A percentile compares a stretch with the other conserved stretches of the same genome.
Evolutionary conservation across 148 eudicot genomes (phyloP).

Genomic region (Chenopodium suecicum): DNA sequence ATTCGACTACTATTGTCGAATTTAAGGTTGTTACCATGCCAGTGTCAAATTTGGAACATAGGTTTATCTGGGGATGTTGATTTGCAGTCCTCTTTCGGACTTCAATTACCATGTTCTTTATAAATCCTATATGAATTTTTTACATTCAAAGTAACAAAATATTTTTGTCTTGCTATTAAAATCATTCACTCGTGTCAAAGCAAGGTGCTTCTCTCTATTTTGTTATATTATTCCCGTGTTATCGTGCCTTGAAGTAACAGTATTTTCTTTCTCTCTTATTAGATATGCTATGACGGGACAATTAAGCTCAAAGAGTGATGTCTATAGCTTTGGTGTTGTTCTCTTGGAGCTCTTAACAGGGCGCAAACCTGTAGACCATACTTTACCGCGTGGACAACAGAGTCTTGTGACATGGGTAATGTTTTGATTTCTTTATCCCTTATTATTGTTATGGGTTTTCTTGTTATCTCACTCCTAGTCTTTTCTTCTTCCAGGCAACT

Average conservation of each 20-base stretch:
- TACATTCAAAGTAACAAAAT: background rate
- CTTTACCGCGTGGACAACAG: slow-evolving; percentile 85
- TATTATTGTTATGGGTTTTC: background rate
- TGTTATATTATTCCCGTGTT: background rate
- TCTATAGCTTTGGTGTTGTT: slow-evolving; percentile 82
- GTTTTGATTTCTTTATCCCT: background rate
- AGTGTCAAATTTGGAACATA: background rate
- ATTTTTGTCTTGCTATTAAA: background rate
- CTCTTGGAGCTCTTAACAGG: slow-evolving; percentile 83
- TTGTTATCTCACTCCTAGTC: background rate
- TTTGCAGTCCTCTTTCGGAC: background rate
- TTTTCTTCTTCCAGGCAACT: slow-evolving; percentile 48
- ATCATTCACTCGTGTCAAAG: background rate
- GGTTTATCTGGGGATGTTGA: background rate
- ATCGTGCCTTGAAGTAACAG: background rate
- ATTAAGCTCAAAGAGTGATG: slow-evolving; percentile 77
- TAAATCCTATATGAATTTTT: background rate
- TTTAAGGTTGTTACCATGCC: background rate
- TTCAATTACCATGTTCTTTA: background rate
- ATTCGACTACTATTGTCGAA: background rate
- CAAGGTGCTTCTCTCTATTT: background rate
- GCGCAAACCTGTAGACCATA: slow-evolving; percentile 81
- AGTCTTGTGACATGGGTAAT: slow-evolving; percentile 84
- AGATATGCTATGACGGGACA: slow-evolving; percentile 93
- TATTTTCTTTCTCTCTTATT: slow-evolving; percentile 10